These are phyloP conservation scores for Aspergillus wentii DNA, from an alignment of 495 filamentous ascomycete species.

Conservation along the genomic window DNA sequence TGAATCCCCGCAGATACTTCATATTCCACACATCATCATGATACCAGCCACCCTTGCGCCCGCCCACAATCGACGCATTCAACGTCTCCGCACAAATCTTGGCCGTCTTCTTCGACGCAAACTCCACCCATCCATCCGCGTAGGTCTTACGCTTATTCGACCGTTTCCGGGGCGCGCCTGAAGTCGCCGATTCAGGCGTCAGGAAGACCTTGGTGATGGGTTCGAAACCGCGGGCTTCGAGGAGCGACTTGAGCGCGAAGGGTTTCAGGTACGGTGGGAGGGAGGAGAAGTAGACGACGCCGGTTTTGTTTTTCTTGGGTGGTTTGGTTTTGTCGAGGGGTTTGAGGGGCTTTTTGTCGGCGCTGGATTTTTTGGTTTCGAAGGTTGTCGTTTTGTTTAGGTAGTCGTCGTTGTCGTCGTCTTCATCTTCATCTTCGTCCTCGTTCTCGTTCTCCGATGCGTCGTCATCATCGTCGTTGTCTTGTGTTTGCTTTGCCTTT, in stretches of 20 bases:
- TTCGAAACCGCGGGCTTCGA: conserved; percentile 64
- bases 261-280: conserved; percentile 96
- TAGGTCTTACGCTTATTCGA: conserved; percentile 86
- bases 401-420: conserved; percentile 10
- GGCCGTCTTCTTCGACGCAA: conserved; percentile 68
- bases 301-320: conserved; percentile 47
- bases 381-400: no score
- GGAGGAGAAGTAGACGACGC: conserved; percentile 84
- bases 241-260: conserved; percentile 66
- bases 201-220: conserved; percentile 84
- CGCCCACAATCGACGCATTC: conserved; percentile 78
- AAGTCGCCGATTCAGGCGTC: conserved; percentile 66
- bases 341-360: conserved; percentile 17
- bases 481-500: conserved; percentile 8
- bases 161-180: conserved; percentile 54
- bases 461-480: conserved; percentile 7
- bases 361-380: no score
- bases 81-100: conserved; percentile 79
- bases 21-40: conserved; percentile 90
- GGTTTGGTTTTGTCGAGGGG: conserved; percentile 18
- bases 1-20: conserved; percentile 75
- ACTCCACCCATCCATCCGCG: conserved; percentile 94
- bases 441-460: conserved; percentile 12
- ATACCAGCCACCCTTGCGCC: conserved; percentile 84
- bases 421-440: conserved; percentile 13